phyloP scores from a whole-genome alignment of 2,329 filamentous ascomycete genomes.

The Neofusicoccum sp. region DNA sequence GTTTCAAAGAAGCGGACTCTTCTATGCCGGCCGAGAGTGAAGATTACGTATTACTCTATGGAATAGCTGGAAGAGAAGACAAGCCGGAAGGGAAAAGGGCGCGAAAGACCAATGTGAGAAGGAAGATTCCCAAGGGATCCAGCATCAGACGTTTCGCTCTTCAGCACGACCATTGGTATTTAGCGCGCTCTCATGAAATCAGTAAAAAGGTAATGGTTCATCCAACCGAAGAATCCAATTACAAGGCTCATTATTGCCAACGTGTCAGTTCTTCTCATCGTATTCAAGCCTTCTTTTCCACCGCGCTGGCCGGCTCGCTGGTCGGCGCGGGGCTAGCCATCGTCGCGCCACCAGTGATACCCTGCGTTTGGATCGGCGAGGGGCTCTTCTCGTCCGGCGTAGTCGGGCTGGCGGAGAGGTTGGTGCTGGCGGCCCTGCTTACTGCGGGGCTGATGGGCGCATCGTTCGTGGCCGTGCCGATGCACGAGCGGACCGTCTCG shows the following conservation, averaged over 20 bases:
- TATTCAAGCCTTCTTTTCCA: slow-evolving; percentile 31
- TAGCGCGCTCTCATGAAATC: neutral
- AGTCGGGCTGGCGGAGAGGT: slow-evolving; percentile 22
- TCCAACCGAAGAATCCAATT: neutral
- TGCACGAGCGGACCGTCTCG: slow-evolving; percentile 66
- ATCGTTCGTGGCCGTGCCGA: slow-evolving; percentile 53
- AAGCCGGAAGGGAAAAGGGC: neutral
- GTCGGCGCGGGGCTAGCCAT: slow-evolving; percentile 21
- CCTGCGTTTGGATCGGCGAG: slow-evolving; percentile 38
- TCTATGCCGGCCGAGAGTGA: neutral
- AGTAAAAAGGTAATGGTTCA: neutral
- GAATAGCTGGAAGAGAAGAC: neutral
- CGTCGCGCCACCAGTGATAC: slow-evolving; percentile 29
- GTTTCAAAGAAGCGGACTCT: neutral
- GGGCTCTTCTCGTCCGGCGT: slow-evolving; percentile 22
- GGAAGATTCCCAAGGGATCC: no score
- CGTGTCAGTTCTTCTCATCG: no score
- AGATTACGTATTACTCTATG: slow-evolving; percentile 4
- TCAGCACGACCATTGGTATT: neutral
- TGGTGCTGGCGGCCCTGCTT: slow-evolving; percentile 37
- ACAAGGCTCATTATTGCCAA: neutral
- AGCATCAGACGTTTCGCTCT: neutral
- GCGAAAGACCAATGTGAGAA: no score
- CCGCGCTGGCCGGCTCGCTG: slow-evolving; percentile 27
- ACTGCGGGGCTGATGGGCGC: slow-evolving; percentile 36